Base-by-base conservation (phyloP, 2,329 filamentous ascomycete species). In the Leptographium procerum region DNA sequence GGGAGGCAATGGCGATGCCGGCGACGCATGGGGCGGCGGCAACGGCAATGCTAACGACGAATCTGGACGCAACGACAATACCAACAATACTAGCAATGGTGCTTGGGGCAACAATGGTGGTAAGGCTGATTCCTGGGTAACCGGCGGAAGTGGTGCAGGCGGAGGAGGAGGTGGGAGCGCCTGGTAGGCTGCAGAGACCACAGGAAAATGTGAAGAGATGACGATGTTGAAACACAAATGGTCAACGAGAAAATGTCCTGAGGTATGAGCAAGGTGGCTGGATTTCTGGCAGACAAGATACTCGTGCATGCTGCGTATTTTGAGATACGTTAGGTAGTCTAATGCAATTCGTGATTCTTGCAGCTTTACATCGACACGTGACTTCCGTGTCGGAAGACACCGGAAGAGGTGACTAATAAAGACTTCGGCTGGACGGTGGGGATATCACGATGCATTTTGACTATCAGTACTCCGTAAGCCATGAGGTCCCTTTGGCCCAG, bases 21-120 rank as follows among this genome's bases (percentile, higher is more conserved):
- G 43, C n/a, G n/a, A 56, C 45, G 29, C 22, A 16, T 28, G n/a
- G 13, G 28, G 28, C 16, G 36, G 34, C 34, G 67, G 61, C 34
- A 64, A 57, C 8, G 60, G 45, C n/a, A 62, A 31, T n/a, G 60
- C 26, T 11, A 52, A 14, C 19, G 58, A 57, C 26, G 54, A 29
- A 6, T 61, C 59, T 57, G 61, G 59, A 13, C 47, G 34, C 6
- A 26, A n/a, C n/a, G 55, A 22, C 26, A n/a, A 22, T 19, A 24
- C 34, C 26, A 28, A 29, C 16, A 36, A 34, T 16, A 31, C 29
- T 48, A 40, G 24, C 29, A 28, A 33, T 53, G 58, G 34, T 28
- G 55, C n/a, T n/a, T n/a, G n/a, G n/a, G n/a, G 6, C 13, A 28
- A 26, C 22, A 26, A 36, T 29, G 48, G 10, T 2, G 48, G 26